A percentile compares a stretch with the other conserved stretches of the same genome.
These are phyloP conservation scores for Colletotrichum viniferum DNA, from an alignment of 2,329 filamentous ascomycete species.

Conservation along the genomic window DNA sequence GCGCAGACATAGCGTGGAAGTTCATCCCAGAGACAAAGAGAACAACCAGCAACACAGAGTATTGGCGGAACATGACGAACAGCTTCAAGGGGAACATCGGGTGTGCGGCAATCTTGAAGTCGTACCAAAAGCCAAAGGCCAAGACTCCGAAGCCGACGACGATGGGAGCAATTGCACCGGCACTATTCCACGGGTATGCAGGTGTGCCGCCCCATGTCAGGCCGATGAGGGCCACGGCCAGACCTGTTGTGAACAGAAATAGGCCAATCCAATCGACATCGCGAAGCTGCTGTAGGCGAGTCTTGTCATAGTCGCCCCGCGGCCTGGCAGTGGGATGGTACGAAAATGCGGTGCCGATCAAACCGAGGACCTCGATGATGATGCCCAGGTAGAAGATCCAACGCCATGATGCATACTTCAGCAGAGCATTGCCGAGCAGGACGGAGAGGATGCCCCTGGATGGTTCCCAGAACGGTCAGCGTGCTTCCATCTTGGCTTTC, in stretches of 20 bases:
- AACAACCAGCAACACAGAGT: conserved; percentile 32
- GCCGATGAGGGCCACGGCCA: conserved; percentile 26
- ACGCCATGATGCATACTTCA: conserved; percentile 31
- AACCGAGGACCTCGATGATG: conserved; percentile 28
- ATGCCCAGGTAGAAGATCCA: conserved; percentile 31
- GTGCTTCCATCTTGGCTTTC: not conserved
- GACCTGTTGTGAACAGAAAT: conserved; percentile 23
- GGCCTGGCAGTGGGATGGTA: conserved; percentile 30
- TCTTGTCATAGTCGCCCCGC: conserved; percentile 31
- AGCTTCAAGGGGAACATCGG: conserved; percentile 30
- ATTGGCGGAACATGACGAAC: conserved; percentile 32
- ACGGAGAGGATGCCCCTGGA: conserved; percentile 29
- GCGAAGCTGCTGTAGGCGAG: conserved; percentile 31
- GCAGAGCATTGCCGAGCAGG: conserved; percentile 30
- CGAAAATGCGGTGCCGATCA: conserved; percentile 28
- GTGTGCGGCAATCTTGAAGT: conserved; percentile 25
- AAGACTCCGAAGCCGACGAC: conserved; percentile 23
- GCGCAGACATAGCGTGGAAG: conserved; percentile 29
- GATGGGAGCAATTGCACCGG: conserved; percentile 22
- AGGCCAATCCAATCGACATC: conserved; percentile 34
- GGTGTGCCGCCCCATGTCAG: conserved; percentile 24
- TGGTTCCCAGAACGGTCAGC: conserved; percentile 13
- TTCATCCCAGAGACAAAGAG: conserved; percentile 36
- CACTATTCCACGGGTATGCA: conserved; percentile 19
- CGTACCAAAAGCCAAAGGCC: conserved; percentile 24